Conservation (phyloP, 2,329 filamentous ascomycete genomes). For the Thielaviopsis punctulata region DNA sequence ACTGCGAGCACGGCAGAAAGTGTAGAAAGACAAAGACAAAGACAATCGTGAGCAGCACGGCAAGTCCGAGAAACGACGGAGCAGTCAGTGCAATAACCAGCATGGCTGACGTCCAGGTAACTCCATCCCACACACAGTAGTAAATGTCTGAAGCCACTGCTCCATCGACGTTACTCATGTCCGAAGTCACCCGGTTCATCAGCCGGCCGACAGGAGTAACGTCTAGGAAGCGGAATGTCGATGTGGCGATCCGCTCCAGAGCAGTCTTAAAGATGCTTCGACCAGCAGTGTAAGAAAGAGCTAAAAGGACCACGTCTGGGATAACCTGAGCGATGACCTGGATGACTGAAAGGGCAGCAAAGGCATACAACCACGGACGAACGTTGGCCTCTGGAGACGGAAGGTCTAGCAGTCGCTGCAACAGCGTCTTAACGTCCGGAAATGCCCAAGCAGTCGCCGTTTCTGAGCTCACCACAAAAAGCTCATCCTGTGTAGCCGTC, state of each 20-base stretch:
- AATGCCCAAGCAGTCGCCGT: neutral
- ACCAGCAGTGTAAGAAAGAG: slow-evolving; percentile 66
- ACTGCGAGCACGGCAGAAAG: slow-evolving; percentile 87
- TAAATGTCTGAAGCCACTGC: slow-evolving; percentile 68
- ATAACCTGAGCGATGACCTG: slow-evolving; percentile 43
- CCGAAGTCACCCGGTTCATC: slow-evolving; percentile 82
- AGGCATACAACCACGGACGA: slow-evolving; percentile 55
- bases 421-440: slow-evolving; percentile 1
- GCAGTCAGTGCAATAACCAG: slow-evolving; percentile 65
- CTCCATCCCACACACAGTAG: slow-evolving; percentile 48
- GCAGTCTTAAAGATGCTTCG: slow-evolving; percentile 58
- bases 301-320: slow-evolving; percentile 49
- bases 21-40: slow-evolving; percentile 95
- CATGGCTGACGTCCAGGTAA: slow-evolving; percentile 93
- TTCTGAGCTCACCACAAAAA: neutral
- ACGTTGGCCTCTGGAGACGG: slow-evolving; percentile 43
- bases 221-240: slow-evolving; percentile 97
- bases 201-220: slow-evolving; percentile 94
- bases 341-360: slow-evolving; percentile 45
- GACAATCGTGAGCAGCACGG: slow-evolving; percentile 61
- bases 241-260: slow-evolving; percentile 87
- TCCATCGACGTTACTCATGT: slow-evolving; percentile 74
- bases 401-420: slow-evolving; percentile 2
- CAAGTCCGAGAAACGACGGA: slow-evolving; percentile 63
- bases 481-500: neutral